Conservation (phyloP, 228 moss, liverwort and hornwort species). For the Sphagnum fallax region DNA sequence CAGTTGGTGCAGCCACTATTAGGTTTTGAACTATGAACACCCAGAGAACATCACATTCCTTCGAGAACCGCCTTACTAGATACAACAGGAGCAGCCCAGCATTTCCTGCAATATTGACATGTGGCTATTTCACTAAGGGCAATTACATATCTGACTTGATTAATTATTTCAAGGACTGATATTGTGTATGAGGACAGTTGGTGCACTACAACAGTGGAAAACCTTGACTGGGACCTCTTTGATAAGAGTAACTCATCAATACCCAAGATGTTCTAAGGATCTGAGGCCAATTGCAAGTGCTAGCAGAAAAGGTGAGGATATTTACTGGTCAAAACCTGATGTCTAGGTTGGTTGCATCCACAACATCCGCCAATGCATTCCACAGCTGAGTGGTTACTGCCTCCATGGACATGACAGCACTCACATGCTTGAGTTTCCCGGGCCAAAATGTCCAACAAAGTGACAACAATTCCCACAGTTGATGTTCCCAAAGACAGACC, state of each 20-base stretch:
- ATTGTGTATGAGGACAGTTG: not conserved
- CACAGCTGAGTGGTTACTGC: slow-evolving; percentile 6
- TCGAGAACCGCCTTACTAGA: slow-evolving; percentile 24
- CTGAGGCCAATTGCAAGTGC: not conserved
- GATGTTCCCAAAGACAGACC: slow-evolving; percentile 20
- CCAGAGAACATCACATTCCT: slow-evolving; percentile 26
- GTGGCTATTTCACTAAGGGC: not conserved
- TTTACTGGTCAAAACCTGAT: not conserved
- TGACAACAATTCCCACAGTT: slow-evolving; percentile 28
- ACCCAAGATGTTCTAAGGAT: not conserved
- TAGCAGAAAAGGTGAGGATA: not conserved
- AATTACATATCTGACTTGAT: not conserved
- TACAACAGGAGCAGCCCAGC: slow-evolving; percentile 30
- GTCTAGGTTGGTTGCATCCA: slow-evolving; percentile 29
- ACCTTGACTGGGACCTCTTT: not conserved
- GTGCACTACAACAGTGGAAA: not conserved
- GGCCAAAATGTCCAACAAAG: slow-evolving; percentile 37
- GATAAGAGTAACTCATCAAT: not conserved
- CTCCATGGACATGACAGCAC: slow-evolving; percentile 6
- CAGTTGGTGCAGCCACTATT: slow-evolving; percentile 23
- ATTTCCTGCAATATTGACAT: slow-evolving; percentile 16
- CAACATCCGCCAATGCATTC: slow-evolving; percentile 20
- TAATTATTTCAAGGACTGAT: not conserved
- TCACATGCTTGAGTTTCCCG: slow-evolving; percentile 27
- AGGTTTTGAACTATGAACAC: slow-evolving; percentile 25